These are phyloP conservation scores for Kurtzmaniella fragi DNA, from an alignment of 805 yeast species.

Conservation along the genomic window DNA sequence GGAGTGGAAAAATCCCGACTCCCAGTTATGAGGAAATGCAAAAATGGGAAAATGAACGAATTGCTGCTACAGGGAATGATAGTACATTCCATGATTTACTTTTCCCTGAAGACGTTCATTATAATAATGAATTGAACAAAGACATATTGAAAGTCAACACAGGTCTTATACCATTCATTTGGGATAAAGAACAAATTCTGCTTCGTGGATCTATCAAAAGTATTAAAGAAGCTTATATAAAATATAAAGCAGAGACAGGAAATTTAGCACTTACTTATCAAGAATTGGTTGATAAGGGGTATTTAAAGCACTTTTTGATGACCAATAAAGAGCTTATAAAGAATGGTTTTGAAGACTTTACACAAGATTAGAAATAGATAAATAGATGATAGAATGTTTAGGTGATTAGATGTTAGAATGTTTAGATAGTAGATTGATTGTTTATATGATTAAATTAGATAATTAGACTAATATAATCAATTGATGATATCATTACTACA, in stretches of 20 bases:
- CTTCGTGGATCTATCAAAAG: constrained; percentile 39
- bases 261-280: constrained; percentile 30
- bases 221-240: constrained; percentile 42
- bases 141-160: not conserved
- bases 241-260: constrained; percentile 33
- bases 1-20: constrained; percentile 37
- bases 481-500: too few relatives aligned
- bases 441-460: not conserved
- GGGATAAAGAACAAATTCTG: constrained; percentile 44
- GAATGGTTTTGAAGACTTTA: constrained; percentile 10
- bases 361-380: not conserved
- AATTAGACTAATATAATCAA: too few relatives aligned
- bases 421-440: not conserved
- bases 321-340: constrained; percentile 11
- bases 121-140: constrained; percentile 38
- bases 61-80: constrained; percentile 16
- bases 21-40: constrained; percentile 36
- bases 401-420: not conserved
- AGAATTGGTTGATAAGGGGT: constrained; percentile 35
- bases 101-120: constrained; percentile 56
- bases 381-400: not conserved
- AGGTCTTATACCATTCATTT: constrained; percentile 47
- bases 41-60: constrained; percentile 23
- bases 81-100: constrained; percentile 35
- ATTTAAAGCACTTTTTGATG: constrained; percentile 15